A percentile compares a stretch with the other conserved stretches of the same genome.
Conservation (phyloP, 1,284 basidiomycete genomes). For the Athelia sp. region DNA sequence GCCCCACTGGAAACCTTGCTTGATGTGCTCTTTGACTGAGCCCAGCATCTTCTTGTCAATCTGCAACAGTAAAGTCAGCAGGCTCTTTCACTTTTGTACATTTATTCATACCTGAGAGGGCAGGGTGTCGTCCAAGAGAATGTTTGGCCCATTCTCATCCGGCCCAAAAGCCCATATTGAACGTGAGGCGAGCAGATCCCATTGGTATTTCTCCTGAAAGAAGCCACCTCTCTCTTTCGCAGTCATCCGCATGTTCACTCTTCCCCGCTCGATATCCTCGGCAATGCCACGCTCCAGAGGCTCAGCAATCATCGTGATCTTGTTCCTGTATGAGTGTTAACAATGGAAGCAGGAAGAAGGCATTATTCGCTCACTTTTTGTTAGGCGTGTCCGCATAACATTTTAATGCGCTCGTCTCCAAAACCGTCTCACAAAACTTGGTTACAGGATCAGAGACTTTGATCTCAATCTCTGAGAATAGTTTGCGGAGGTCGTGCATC, state of each 20-base stretch:
- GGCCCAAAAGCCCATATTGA: slow-evolving; percentile 99
- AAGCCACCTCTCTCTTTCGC: slow-evolving; percentile 90
- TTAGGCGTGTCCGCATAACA: slow-evolving; percentile 99
- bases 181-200: slow-evolving; percentile 95
- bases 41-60: slow-evolving; percentile 91
- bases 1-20: slow-evolving; percentile 99
- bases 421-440: slow-evolving; percentile 97
- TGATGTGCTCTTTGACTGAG: slow-evolving; percentile 91
- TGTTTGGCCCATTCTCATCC: slow-evolving; percentile 91
- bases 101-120: slow-evolving; percentile 72
- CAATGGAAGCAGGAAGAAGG: slow-evolving; percentile 8
- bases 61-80: slow-evolving; percentile 32
- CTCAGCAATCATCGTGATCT: slow-evolving; percentile 96
- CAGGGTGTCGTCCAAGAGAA: slow-evolving; percentile 92
- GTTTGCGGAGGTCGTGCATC: slow-evolving; percentile 88
- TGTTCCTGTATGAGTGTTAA: slow-evolving; percentile 62
- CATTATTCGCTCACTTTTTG: slow-evolving; percentile 72
- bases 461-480: slow-evolving; percentile 99
- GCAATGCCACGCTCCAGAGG: slow-evolving; percentile 91
- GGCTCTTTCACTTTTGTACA: not conserved
- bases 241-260: slow-evolving; percentile 90
- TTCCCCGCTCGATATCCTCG: slow-evolving; percentile 89
- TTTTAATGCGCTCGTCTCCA: slow-evolving; percentile 97
- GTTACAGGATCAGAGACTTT: slow-evolving; percentile 99
- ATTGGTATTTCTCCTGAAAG: slow-evolving; percentile 95